Conservation (phyloP, 352 stramenopile genomes). For the Phytophthora cactorum region DNA sequence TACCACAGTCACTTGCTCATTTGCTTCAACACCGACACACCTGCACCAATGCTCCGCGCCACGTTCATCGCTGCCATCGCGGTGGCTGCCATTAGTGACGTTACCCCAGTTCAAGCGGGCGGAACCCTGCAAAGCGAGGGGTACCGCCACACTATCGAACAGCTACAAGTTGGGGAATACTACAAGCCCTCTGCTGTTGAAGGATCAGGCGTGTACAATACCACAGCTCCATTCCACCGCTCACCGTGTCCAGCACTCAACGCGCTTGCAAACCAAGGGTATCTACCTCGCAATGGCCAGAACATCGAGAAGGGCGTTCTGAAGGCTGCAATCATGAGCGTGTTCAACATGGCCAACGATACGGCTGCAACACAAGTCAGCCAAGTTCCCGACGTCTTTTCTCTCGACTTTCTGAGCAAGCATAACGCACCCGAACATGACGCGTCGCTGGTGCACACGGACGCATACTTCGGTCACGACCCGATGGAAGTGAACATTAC, state of each 20-base stretch:
- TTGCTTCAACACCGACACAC: conserved; percentile 9
- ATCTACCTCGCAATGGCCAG: conserved; percentile 27
- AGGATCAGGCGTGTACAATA: conserved; percentile 7
- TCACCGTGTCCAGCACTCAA: conserved; percentile 19
- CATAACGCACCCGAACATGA: conserved; percentile 48
- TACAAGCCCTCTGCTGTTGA: conserved; percentile 4
- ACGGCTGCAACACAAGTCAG: conserved; percentile 18
- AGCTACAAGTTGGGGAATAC: conserved; percentile 13
- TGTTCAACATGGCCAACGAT: conserved; percentile 44
- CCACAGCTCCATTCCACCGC: conserved; percentile 3
- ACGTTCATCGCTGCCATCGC: conserved; percentile 1
- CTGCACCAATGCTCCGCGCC: conserved; percentile 7
- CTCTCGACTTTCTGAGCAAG: conserved; percentile 41
- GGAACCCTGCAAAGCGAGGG: neutral
- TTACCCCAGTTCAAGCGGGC: neutral
- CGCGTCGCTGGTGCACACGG: conserved; percentile 41
- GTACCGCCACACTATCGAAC: neutral
- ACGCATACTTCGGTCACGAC: conserved; percentile 39
- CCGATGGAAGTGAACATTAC: conserved; percentile 34
- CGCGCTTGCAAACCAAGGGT: conserved; percentile 13
- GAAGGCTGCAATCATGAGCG: conserved; percentile 34
- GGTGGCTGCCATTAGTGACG: conserved; percentile 2
- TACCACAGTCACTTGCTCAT: conserved; percentile 9
- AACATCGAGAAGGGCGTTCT: conserved; percentile 34
- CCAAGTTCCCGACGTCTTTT: conserved; percentile 29